Evolutionary conservation across 2,329 filamentous ascomycete genomes (phyloP), one percentile per base, ranked within the genome.

Genomic region (Phialocephala sp.): DNA sequence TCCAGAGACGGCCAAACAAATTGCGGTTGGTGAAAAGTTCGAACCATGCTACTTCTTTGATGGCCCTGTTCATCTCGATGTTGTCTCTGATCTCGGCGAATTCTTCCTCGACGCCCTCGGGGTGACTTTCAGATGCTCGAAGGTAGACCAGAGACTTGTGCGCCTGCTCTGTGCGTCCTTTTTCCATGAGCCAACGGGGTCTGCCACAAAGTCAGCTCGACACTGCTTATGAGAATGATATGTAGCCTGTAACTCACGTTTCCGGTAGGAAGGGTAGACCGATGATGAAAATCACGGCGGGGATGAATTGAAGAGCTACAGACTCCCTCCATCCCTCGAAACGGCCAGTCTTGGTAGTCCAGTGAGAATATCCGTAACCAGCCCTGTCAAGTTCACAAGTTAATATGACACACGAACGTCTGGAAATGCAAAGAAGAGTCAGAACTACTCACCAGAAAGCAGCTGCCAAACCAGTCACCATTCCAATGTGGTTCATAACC

Each of bases 401-500:
- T 22, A 50, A 61, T 37, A 39, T 20, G 20, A 18, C 18, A 20
- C 22, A 20, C 24, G 35, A 20, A 9, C 11, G 12, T 15, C 15
- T 36, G 15, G 32, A 47, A 18, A 15, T 20, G 9, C 9, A 4
- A 39, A 39, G 6, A 9, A 8, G 32, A 41, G 8, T 8, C 14
- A 24, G 27, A 32, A 32, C 27, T 32, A 14, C 20, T 50, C 74
- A 86, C 85, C 85, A 87, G 64, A 87, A 85, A 0, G 85, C 85
- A 5, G 73, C 71, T 0, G 84, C 84, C 8, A 87, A 74, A 2
- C 85, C 85, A 1, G 80, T 79, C 27, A 87, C 81, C 65, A 88
- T 83, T 2, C 86, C 85, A 54, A 87, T 80, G 60, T 88, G 85
- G 70, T 87, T 87, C 75, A 87, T 79, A 11, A 87, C 84, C 1